Evolutionary conservation across 2,329 filamentous ascomycete species (phyloP).

Genomic region (Cladosporium cucumerinum): DNA sequence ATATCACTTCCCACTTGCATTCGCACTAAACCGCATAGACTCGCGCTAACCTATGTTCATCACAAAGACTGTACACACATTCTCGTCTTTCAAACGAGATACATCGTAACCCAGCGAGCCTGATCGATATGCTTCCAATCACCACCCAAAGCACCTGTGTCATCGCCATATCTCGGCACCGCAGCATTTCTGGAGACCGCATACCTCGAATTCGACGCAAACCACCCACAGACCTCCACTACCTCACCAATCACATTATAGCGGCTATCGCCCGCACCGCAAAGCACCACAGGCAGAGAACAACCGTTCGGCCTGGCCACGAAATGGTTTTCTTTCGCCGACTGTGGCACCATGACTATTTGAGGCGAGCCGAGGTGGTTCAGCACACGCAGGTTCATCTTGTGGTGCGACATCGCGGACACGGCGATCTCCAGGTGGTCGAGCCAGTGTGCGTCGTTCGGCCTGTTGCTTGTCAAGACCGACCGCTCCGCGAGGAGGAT

Average conservation of each 20-base stretch:
- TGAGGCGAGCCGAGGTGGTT: not conserved
- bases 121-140: not conserved
- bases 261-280: not conserved
- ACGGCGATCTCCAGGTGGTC: not conserved
- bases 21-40: too few species aligned
- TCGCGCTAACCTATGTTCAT: not conserved
- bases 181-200: too few species aligned
- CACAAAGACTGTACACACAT: not conserved
- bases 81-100: not conserved
- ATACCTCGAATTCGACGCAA: not conserved
- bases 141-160: not conserved
- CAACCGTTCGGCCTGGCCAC: not conserved
- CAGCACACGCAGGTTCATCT: not conserved
- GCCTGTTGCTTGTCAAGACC: not conserved
- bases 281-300: not conserved
- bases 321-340: not conserved
- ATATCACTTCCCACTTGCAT: too few species aligned
- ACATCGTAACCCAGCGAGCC: not conserved
- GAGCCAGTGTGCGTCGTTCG: not conserved
- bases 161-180: too few species aligned
- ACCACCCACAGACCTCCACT: not conserved
- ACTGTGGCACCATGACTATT: not conserved
- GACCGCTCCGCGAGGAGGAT: not conserved
- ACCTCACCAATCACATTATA: not conserved
- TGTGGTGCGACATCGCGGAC: not conserved